phyloP scores from a whole-genome alignment of 441 rosid genomes.

The Gossypium gossypioides region DNA sequence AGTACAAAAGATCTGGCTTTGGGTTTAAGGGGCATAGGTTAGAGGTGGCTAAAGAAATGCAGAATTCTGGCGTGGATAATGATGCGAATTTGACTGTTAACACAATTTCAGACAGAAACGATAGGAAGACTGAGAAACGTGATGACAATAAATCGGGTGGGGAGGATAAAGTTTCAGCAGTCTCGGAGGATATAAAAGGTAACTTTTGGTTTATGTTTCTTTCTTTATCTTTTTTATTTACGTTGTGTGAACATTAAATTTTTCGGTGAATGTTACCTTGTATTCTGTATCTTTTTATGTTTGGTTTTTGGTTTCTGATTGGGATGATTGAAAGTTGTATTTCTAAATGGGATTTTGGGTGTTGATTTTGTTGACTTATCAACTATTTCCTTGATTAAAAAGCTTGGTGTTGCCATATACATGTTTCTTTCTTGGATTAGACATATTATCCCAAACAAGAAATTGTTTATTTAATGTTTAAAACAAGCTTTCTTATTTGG shows the following conservation, averaged over 20 bases:
- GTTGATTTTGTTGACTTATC: background rate
- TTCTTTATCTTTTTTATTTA: no score
- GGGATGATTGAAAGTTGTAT: background rate
- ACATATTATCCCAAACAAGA: background rate
- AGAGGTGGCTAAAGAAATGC: slow-evolving; percentile 32
- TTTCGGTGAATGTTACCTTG: no score
- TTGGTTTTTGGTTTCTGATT: background rate
- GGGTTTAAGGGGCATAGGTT: slow-evolving; percentile 43
- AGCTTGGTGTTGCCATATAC: background rate
- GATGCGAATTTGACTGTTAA: slow-evolving; percentile 26
- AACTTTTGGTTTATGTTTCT: slow-evolving; percentile 6
- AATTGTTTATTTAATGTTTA: slow-evolving; percentile 7
- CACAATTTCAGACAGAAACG: slow-evolving; percentile 12
- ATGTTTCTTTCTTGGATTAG: slow-evolving; percentile 2
- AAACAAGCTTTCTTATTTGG: background rate
- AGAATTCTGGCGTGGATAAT: slow-evolving; percentile 22
- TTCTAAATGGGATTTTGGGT: background rate
- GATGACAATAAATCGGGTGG: slow-evolving; percentile 31
- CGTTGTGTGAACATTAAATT: no score
- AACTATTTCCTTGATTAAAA: background rate
- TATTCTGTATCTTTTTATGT: background rate
- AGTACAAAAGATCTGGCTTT: slow-evolving; percentile 41
- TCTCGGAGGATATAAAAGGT: slow-evolving; percentile 45
- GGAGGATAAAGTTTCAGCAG: slow-evolving; percentile 23
- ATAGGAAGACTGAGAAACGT: slow-evolving; percentile 18